Conservation (phyloP, 2,329 filamentous ascomycete species). For the Didymella exigua region DNA sequence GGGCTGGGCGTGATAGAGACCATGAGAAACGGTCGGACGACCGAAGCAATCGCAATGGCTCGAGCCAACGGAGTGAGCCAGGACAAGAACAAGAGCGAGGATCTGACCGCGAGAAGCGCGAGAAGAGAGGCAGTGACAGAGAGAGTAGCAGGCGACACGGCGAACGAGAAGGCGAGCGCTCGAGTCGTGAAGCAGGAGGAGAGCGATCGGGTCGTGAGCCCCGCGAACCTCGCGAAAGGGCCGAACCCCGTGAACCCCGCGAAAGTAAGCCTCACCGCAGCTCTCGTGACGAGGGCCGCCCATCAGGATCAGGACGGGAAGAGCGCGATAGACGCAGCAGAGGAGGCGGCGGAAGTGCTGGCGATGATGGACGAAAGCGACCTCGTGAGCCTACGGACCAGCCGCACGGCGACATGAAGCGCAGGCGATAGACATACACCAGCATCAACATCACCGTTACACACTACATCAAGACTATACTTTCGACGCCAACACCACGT, state of each 20-base stretch:
- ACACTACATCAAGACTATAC: slow-evolving; percentile 9
- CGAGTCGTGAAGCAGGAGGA: slow-evolving; percentile 18
- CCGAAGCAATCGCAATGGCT: slow-evolving; percentile 29
- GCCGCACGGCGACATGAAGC: slow-evolving; percentile 32
- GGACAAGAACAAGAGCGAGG: slow-evolving; percentile 32
- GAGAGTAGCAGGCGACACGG: slow-evolving; percentile 30
- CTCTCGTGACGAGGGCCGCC: slow-evolving; percentile 30
- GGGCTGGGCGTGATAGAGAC: slow-evolving; percentile 32
- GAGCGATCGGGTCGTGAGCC: slow-evolving; percentile 23
- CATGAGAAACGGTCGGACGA: slow-evolving; percentile 38
- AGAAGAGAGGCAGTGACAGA: slow-evolving; percentile 34
- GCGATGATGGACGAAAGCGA: slow-evolving; percentile 33
- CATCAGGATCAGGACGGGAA: slow-evolving; percentile 33
- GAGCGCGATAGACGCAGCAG: slow-evolving; percentile 33
- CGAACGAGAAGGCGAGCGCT: slow-evolving; percentile 27
- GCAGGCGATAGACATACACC: slow-evolving; percentile 26
- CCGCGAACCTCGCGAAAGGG: slow-evolving; percentile 17
- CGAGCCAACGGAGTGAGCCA: slow-evolving; percentile 21
- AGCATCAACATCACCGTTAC: slow-evolving; percentile 5
- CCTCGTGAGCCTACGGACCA: slow-evolving; percentile 32
- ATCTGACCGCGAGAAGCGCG: slow-evolving; percentile 36
- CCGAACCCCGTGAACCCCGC: slow-evolving; percentile 10
- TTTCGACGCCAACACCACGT: background rate
- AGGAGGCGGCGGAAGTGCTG: slow-evolving; percentile 18
- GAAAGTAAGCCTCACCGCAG: slow-evolving; percentile 31